These are phyloP conservation scores for Rhodotorula babjevae DNA, from an alignment of 768 basidiomycete species.

Conservation along the genomic window DNA sequence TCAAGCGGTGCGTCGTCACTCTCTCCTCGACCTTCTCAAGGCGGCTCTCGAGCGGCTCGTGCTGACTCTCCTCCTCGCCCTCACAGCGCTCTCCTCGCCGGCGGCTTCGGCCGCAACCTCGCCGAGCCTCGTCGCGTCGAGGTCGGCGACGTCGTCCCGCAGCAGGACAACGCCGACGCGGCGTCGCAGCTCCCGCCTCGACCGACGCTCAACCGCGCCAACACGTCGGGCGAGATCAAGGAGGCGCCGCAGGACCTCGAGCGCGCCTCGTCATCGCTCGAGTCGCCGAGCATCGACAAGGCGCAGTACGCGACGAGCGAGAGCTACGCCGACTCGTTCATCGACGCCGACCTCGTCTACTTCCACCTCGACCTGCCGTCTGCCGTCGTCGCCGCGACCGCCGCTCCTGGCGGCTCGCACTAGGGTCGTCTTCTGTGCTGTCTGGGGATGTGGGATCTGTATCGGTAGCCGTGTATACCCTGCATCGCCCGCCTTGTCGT, in stretches of 20 bases:
- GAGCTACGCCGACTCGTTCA: constrained; percentile 5
- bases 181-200: neutral
- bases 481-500: too few species aligned
- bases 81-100: constrained; percentile 64
- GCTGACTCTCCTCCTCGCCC: neutral
- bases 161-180: constrained; percentile 28
- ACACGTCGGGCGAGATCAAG: constrained; percentile 13
- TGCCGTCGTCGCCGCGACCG: constrained; percentile 66
- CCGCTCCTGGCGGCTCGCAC: constrained; percentile 39
- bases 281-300: constrained; percentile 4
- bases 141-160: constrained; percentile 69
- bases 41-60: neutral
- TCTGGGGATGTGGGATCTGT: neutral
- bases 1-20: constrained; percentile 54
- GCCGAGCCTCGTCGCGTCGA: constrained; percentile 55
- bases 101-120: constrained; percentile 74
- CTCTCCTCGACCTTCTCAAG: neutral
- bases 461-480: too few species aligned
- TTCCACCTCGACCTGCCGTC: constrained; percentile 83
- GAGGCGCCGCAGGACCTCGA: constrained; percentile 24
- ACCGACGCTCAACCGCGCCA: neutral
- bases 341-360: constrained; percentile 43
- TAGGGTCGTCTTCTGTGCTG: neutral
- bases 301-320: neutral
- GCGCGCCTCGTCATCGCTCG: neutral